Evolutionary conservation across 106 monocot genomes (phyloP).

Genomic region (Alisma plantagoaquatica): DNA sequence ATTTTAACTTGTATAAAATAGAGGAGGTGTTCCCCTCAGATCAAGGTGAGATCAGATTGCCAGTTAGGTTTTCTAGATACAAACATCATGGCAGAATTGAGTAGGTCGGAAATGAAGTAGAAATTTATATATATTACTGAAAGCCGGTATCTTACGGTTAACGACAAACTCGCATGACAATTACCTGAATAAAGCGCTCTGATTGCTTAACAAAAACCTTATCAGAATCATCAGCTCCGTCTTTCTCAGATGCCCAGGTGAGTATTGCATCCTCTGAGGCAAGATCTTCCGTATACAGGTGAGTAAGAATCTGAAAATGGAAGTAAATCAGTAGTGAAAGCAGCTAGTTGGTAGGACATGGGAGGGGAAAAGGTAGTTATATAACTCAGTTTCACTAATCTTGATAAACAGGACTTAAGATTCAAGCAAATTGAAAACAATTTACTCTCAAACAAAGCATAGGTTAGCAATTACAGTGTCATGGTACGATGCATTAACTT

Average conservation of each 20-base stretch:
- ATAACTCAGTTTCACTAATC: too few relatives aligned
- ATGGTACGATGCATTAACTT: too few relatives aligned
- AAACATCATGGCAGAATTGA: not conserved
- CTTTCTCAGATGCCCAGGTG: slow-evolving; percentile 77
- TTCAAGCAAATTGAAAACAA: too few relatives aligned
- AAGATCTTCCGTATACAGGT: slow-evolving; percentile 67
- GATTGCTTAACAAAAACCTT: slow-evolving; percentile 72
- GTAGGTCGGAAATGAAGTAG: not conserved
- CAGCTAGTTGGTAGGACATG: too few relatives aligned
- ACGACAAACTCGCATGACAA: too few relatives aligned
- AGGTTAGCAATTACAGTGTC: too few relatives aligned
- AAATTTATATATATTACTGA: not conserved
- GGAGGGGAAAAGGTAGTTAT: too few relatives aligned
- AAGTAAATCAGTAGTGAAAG: not conserved
- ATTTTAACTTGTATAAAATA: not conserved
- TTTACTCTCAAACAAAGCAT: too few relatives aligned
- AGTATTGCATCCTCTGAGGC: slow-evolving; percentile 75
- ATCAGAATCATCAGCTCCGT: slow-evolving; percentile 85
- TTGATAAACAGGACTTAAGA: too few relatives aligned
- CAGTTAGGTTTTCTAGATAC: not conserved
- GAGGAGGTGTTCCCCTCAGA: not conserved
- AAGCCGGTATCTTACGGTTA: too few relatives aligned
- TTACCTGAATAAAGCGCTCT: slow-evolving; percentile 70
- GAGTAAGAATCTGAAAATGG: slow-evolving; percentile 35
- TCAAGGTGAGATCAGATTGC: not conserved